These are phyloP conservation scores for Cucumis cinereus DNA, from an alignment of 306 rosid species.

Conservation along the genomic window DNA sequence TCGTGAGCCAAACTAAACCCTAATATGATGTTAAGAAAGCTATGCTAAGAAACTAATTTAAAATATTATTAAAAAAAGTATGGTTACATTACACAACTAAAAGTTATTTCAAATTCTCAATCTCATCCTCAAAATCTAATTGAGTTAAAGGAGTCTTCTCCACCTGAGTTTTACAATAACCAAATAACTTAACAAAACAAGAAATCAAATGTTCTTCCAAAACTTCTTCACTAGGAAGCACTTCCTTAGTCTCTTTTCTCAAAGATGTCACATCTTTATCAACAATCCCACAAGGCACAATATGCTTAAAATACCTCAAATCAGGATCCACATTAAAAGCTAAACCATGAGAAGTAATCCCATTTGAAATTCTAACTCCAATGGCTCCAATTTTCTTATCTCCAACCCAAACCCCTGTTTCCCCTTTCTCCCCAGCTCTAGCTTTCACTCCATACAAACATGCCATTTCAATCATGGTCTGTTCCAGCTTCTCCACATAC, in stretches of 20 bases:
- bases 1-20: too few species aligned
- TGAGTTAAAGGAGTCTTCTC: conserved; percentile 33
- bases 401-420: conserved; percentile 87
- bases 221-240: conserved; percentile 48
- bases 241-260: conserved; percentile 44
- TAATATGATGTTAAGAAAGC: neutral
- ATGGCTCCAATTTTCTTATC: conserved; percentile 86
- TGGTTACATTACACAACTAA: neutral
- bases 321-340: conserved; percentile 88
- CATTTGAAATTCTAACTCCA: conserved; percentile 67
- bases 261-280: conserved; percentile 77
- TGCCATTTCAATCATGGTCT: conserved; percentile 61
- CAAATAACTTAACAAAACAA: conserved; percentile 60
- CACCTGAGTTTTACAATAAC: conserved; percentile 40
- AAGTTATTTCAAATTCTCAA: neutral
- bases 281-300: conserved; percentile 80
- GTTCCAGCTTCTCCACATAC: conserved; percentile 74
- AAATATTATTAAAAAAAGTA: too few species aligned
- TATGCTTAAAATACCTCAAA: conserved; percentile 58
- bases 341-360: conserved; percentile 77
- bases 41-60: too few species aligned
- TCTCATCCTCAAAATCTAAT: neutral
- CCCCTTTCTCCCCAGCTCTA: conserved; percentile 38
- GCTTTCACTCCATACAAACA: conserved; percentile 64
- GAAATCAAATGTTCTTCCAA: conserved; percentile 61